phyloP scores from a whole-genome alignment of 148 eudicot genomes.

The Nepenthes gracilis region DNA sequence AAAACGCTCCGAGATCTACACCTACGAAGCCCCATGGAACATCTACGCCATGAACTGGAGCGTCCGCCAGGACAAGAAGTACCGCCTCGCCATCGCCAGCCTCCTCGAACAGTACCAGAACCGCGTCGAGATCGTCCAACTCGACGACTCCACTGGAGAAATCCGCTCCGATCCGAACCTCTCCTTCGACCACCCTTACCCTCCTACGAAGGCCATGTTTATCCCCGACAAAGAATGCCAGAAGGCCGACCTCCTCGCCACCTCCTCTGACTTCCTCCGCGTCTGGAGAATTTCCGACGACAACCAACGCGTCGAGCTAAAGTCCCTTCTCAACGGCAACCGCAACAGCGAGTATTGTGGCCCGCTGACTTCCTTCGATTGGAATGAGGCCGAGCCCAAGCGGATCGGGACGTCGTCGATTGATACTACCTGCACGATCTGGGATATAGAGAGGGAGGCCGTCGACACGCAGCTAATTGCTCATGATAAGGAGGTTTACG shows the following conservation, averaged over 20 bases:
- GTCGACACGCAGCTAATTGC: conserved; percentile 70
- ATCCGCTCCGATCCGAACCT: conserved; percentile 34
- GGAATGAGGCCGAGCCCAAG: conserved; percentile 68
- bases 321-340: conserved; percentile 36
- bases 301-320: conserved; percentile 24
- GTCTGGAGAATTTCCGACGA: conserved; percentile 39
- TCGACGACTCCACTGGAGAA: conserved; percentile 48
- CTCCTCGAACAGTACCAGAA: conserved; percentile 61
- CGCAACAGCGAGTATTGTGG: conserved; percentile 52
- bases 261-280: conserved; percentile 46
- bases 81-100: conserved; percentile 77
- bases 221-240: conserved; percentile 55
- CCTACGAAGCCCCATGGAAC: conserved; percentile 94
- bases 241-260: conserved; percentile 45
- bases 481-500: conserved; percentile 77
- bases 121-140: conserved; percentile 75
- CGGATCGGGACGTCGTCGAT: conserved; percentile 59
- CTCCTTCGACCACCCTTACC: conserved; percentile 44
- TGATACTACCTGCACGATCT: conserved; percentile 63
- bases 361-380: conserved; percentile 57
- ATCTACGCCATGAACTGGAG: conserved; percentile 94
- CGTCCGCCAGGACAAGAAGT: conserved; percentile 76
- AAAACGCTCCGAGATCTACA: conserved; percentile 80
- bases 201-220: conserved; percentile 43
- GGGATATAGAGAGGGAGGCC: conserved; percentile 59